Evolutionary conservation across 2,329 filamentous ascomycete genomes (phyloP), one percentile per base, ranked within the genome.

Genomic region (Chaetomiaceae sp.): DNA sequence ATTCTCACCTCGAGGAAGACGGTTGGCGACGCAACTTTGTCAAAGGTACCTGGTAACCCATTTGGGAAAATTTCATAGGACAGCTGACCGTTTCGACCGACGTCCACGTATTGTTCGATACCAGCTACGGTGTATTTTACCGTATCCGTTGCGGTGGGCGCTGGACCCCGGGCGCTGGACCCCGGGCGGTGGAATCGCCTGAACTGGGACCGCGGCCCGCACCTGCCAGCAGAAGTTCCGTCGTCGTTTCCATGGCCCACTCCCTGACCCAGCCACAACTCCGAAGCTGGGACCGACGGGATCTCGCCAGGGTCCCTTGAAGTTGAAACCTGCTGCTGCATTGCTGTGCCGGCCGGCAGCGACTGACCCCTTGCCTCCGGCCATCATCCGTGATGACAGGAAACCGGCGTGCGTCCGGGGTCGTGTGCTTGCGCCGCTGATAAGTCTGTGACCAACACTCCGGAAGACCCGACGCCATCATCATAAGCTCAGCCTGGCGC

Each of bases 391-490:
- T 6, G 9, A 7, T 31, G 8, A 31, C 22, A 47, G n/a, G 43
- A 33, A 29, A 45, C 45, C 33, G 33, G 46, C n/a, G n/a, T n/a
- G 43, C 22, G 38, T 25, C 22, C 9, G 46, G 42, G 45, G 34
- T 46, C 34, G 50, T 45, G 44, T 34, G 51, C 49, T 44, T 54
- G 39, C 47, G 43, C 47, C 29, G 51, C 53, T 47, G 55, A 51
- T n/a, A n/a, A n/a, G 55, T 54, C 57, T 61, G 60, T 56, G 60
- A 62, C 60, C 52, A 61, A 57, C 53, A 55, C 47, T 19, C 46
- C 33, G 42, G 39, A 37, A 51, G 38, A 15, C 47, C 51, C 52
- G 47, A 61, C 55, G 19, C 22, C 25, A 9, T 40, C 53, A 53
- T 59, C 61, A 63, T 57, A 61, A 63, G 54, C 55, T 53, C 23